Conservation (phyloP, 75 land plant genomes). For the Azolla pinnata region DNA sequence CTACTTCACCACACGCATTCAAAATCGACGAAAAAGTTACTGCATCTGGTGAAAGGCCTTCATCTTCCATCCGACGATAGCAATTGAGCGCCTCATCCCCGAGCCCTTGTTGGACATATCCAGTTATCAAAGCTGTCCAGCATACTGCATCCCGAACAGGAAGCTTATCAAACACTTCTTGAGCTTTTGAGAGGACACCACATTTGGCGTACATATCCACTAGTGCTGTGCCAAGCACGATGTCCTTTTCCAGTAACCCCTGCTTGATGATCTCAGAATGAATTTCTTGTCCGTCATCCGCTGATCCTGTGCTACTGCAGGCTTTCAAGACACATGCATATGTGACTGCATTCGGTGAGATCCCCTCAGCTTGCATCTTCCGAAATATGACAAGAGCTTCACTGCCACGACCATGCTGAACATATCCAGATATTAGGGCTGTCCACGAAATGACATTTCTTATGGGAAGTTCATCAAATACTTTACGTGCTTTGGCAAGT, state of each 20-base stretch:
- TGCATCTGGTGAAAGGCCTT: conserved; percentile 16
- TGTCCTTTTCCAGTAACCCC: conserved; percentile 1
- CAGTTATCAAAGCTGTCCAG: conserved; percentile 28
- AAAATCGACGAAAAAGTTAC: conserved; percentile 27
- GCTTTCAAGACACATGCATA: conserved; percentile 27
- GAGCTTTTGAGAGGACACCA: conserved; percentile 17
- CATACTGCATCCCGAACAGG: conserved; percentile 13
- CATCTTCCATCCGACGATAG: conserved; percentile 12
- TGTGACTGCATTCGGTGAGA: conserved; percentile 18
- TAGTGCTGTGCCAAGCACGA: conserved; percentile 11
- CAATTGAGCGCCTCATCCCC: conserved; percentile 9
- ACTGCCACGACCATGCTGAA: conserved; percentile 5
- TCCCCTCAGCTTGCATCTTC: conserved; percentile 16
- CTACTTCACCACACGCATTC: conserved; percentile 18
- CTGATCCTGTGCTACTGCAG: conserved; percentile 19
- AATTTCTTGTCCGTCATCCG: conserved; percentile 24
- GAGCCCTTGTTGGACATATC: conserved; percentile 21
- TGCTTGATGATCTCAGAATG: conserved; percentile 11
- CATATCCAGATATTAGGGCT: conserved; percentile 29
- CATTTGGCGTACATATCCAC: conserved; percentile 36
- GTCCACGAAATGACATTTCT: conserved; percentile 28
- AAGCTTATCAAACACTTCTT: conserved; percentile 11
- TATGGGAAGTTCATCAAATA: conserved; percentile 24
- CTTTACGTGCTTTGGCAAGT: conserved; percentile 11
- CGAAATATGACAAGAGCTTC: conserved; percentile 24